Conservation (phyloP, 208 protist species). For the Spongospora subterranea region DNA sequence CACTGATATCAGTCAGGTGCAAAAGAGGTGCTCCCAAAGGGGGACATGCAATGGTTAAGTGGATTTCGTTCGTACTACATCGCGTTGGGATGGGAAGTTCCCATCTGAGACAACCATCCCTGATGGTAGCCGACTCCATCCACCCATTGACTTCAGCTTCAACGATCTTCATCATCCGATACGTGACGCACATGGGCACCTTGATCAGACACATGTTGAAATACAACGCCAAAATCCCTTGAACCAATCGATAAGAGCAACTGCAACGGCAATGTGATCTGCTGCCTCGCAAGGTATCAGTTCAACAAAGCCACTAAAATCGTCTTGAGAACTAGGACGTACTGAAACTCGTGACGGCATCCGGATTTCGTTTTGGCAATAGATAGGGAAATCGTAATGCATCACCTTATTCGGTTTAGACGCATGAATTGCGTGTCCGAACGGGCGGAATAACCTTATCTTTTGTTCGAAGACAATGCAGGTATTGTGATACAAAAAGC, state of each 20-base stretch:
- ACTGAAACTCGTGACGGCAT: not conserved
- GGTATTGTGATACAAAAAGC: too few species aligned
- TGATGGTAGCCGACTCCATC: too few species aligned
- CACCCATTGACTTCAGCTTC: too few species aligned
- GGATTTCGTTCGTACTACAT: too few species aligned
- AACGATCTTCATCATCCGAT: not conserved
- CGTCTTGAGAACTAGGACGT: not conserved
- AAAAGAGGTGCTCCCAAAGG: too few species aligned
- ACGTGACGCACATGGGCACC: not conserved
- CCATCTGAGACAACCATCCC: too few species aligned
- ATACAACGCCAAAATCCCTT: not conserved
- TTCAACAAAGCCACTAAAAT: not conserved
- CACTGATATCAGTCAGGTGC: too few species aligned
- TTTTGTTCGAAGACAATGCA: too few species aligned
- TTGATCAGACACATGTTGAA: constrained; percentile 5
- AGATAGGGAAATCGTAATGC: not conserved
- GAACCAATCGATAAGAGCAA: not conserved
- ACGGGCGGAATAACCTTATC: too few species aligned
- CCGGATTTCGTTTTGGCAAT: not conserved
- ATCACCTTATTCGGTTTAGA: constrained; percentile 18
- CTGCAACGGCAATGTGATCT: not conserved
- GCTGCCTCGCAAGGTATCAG: not conserved
- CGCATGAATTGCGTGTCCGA: not conserved
- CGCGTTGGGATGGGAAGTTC: too few species aligned
- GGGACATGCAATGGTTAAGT: too few species aligned